Evolutionary conservation across 805 yeast genomes (phyloP).

Genomic region (Lachancea dasiensis): DNA sequence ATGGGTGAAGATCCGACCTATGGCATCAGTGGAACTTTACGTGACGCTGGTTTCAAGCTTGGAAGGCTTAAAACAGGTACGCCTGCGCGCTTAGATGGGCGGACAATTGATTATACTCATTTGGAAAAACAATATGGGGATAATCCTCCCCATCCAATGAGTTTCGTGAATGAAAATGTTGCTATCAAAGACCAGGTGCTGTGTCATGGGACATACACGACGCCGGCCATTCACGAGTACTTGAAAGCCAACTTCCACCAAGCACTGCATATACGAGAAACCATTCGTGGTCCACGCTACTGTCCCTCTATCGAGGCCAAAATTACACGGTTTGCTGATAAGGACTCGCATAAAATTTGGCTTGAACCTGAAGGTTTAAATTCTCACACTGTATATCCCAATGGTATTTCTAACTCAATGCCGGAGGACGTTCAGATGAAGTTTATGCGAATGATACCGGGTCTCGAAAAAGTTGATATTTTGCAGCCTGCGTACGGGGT

Average conservation of each 20-base stretch:
- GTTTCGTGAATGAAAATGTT: conserved; percentile 69
- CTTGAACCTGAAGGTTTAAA: conserved; percentile 93
- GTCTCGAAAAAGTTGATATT: conserved; percentile 83
- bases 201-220: conserved; percentile 78
- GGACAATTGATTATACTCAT: conserved; percentile 61
- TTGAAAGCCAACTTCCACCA: conserved; percentile 66
- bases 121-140: conserved; percentile 75
- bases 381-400: conserved; percentile 86
- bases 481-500: conserved; percentile 98
- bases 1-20: conserved; percentile 89
- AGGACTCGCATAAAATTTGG: conserved; percentile 79
- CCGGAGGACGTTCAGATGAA: conserved; percentile 84
- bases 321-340: conserved; percentile 71
- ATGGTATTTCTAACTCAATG: conserved; percentile 94
- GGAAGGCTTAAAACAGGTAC: conserved; percentile 97
- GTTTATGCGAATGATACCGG: conserved; percentile 73
- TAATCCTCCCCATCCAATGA: conserved; percentile 82
- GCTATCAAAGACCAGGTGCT: conserved; percentile 52
- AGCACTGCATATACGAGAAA: conserved; percentile 86
- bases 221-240: conserved; percentile 63
- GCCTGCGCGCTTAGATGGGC: conserved; percentile 78
- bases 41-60: conserved; percentile 68
- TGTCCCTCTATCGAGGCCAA: conserved; percentile 97
- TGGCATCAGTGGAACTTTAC: conserved; percentile 77
- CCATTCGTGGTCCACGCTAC: conserved; percentile 93